Evolutionary conservation across 441 rosid species (phyloP).

Genomic region (Gossypium lobatum): DNA sequence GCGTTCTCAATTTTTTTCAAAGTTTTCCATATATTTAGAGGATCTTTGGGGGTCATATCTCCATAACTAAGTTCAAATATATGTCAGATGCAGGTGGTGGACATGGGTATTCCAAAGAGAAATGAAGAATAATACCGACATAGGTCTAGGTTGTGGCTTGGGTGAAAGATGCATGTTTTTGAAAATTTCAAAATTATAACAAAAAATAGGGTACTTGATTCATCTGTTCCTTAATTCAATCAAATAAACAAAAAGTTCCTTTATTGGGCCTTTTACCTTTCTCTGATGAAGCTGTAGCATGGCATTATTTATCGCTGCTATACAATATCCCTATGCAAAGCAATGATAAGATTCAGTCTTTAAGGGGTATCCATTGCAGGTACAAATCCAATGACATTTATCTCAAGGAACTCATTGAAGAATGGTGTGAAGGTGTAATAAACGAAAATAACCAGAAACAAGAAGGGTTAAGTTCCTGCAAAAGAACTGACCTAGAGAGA

Average conservation of each 20-base stretch:
- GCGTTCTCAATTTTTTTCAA: background rate
- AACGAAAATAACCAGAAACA: constrained; percentile 37
- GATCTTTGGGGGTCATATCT: background rate
- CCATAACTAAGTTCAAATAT: background rate
- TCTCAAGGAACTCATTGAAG: constrained; percentile 83
- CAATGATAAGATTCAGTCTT: background rate
- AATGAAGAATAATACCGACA: background rate
- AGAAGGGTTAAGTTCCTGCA: constrained; percentile 26
- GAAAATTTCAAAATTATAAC: background rate
- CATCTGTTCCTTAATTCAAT: background rate
- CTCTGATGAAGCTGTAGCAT: background rate
- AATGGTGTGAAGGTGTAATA: constrained; percentile 95
- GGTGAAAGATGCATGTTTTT: background rate
- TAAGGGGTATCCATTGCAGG: constrained; percentile 34
- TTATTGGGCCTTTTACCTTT: background rate
- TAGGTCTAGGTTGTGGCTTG: background rate
- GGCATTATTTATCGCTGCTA: background rate
- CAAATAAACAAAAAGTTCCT: background rate
- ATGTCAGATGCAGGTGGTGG: background rate
- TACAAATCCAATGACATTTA: constrained; percentile 68
- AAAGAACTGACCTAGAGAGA: constrained; percentile 37
- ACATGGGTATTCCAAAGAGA: background rate
- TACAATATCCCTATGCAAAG: background rate
- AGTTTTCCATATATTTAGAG: background rate
- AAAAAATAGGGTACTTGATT: no score